Conservation (phyloP, 75 land plant species). For the Sequoia sempervirens region DNA sequence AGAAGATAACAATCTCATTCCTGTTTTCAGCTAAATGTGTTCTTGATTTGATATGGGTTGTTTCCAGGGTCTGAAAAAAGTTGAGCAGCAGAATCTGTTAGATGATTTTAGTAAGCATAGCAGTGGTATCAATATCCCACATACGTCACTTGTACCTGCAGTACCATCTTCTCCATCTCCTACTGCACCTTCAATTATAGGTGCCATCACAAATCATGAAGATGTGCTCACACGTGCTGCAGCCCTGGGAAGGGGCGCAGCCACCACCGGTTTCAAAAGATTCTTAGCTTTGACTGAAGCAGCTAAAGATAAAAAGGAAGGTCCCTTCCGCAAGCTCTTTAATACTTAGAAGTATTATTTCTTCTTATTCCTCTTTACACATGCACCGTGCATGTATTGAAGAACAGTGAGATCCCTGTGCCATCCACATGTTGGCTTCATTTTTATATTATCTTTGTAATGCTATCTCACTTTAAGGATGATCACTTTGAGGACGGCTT, state of each 20-base stretch:
- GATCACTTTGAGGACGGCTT: too few species aligned
- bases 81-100: slow-evolving; percentile 85
- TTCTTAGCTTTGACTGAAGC: slow-evolving; percentile 92
- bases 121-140: slow-evolving; percentile 33
- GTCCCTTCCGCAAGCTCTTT: slow-evolving; percentile 83
- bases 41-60: background rate
- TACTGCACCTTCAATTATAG: slow-evolving; percentile 13
- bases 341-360: slow-evolving; percentile 26
- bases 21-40: background rate
- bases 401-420: background rate
- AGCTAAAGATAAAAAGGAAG: slow-evolving; percentile 94
- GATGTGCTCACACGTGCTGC: slow-evolving; percentile 91
- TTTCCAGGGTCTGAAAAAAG: slow-evolving; percentile 85
- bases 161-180: slow-evolving; percentile 20
- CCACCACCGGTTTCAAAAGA: slow-evolving; percentile 86
- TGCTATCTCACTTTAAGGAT: background rate
- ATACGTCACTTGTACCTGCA: slow-evolving; percentile 17
- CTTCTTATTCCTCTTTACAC: background rate
- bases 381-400: background rate
- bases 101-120: slow-evolving; percentile 80
- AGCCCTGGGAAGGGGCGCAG: slow-evolving; percentile 93
- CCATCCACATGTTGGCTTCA: background rate
- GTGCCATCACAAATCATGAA: slow-evolving; percentile 51
- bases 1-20: background rate
- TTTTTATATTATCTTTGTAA: background rate